Evolutionary conservation across 805 yeast genomes (phyloP), one percentile per base, ranked within the genome.

Genomic region (Ogataea methylovora): DNA sequence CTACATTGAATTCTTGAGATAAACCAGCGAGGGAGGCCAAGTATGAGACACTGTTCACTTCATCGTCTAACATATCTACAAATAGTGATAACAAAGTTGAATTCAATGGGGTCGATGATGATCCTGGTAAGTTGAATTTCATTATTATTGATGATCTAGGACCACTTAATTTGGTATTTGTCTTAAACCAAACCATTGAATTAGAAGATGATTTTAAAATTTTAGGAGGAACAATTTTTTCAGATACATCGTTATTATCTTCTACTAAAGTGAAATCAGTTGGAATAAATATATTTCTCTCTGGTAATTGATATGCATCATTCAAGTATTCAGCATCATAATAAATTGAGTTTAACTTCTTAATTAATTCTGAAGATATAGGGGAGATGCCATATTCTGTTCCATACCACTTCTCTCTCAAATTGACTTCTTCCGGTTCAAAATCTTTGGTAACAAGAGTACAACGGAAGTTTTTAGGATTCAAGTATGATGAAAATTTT

Each of bases 1-100:
- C 73, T 38, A 72, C 62, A 21, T 67, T 57, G 27, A 88, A 65
- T 2, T 67, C 58, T 38, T 77, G 76, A 33, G 68, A 61, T 37
- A 86, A 67, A 1, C 92, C 92, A 2, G 92, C 95, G 36, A 87
- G 67, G 8, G 76, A 71, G 1, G 98, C 97, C 50, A 84, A 82
- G 49, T 90, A 90, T 8, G 85, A 75, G 34, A 77, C 60, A 48
- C 86, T 88, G 45, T 76, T 76, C 42, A 92, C 63, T 24, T 73
- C 75, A 49, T 88, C 96, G 34, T 76, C 82, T 16, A 90, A 57
- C 39, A 90, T 54, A 32, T 84, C 90, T 22, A 77, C 70, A 52
- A 76, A 75, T 29, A 90, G 52, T 1, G 76, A 64, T 1, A 88
- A 67, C 41, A 72, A 59, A 27, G 82, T 71, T 2, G 76, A 63